These are phyloP conservation scores for Angophora floribunda DNA, from an alignment of 345 rosid species.

Conservation along the genomic window DNA sequence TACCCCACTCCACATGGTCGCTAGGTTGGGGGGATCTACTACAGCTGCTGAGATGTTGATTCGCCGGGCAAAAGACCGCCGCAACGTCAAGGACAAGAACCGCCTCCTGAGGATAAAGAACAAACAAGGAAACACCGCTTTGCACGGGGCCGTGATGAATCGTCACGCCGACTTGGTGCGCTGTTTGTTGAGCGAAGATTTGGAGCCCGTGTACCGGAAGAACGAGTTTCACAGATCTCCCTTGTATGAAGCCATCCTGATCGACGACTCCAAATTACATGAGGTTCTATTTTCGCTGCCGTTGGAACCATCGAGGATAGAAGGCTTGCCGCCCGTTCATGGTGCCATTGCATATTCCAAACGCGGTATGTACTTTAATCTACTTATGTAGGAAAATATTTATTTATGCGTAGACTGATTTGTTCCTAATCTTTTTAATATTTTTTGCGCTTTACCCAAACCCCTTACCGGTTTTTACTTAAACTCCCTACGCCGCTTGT, in stretches of 20 bases:
- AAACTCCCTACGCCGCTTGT: neutral
- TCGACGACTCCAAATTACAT: neutral
- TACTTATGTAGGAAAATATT: rapidly evolving
- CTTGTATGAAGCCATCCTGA: neutral
- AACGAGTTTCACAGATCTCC: rapidly evolving
- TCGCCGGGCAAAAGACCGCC: neutral
- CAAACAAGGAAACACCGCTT: neutral
- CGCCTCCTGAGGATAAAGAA: neutral
- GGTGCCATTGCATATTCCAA: neutral
- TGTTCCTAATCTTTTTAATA: neutral
- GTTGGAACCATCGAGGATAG: neutral
- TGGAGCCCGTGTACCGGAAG: neutral
- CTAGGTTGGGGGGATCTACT: neutral
- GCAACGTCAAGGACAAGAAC: neutral
- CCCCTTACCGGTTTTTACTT: rapidly evolving
- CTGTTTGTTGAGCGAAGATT: neutral
- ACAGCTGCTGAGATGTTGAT: neutral
- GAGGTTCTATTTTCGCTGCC: rapidly evolving
- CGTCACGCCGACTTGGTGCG: rapidly evolving
- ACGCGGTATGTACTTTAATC: neutral
- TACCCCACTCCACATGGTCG: neutral
- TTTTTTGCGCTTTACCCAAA: rapidly evolving
- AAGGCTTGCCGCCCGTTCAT: neutral
- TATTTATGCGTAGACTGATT: rapidly evolving
- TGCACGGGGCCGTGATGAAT: neutral